These are phyloP conservation scores for Chlorencoelia australis DNA, from an alignment of 2,329 filamentous ascomycete genomes.

Conservation along the genomic window DNA sequence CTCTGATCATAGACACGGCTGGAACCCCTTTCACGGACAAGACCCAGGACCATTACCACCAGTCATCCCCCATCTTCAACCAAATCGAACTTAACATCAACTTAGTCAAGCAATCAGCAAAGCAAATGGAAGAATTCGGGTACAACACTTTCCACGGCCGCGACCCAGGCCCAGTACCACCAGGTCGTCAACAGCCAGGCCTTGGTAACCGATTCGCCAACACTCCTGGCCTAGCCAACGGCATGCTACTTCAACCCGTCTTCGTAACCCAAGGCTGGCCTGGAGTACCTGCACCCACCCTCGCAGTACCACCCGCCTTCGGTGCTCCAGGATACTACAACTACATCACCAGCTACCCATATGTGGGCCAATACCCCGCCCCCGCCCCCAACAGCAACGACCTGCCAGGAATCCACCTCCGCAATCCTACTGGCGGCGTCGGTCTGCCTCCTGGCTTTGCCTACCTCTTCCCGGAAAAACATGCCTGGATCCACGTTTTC, in stretches of 20 bases:
- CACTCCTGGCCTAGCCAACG: background rate
- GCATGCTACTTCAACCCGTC: background rate
- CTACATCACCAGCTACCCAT: background rate
- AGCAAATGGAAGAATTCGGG: slow-evolving; percentile 13
- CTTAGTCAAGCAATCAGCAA: background rate
- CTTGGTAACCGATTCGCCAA: background rate
- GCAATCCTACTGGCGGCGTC: slow-evolving; percentile 46
- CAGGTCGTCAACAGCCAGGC: background rate
- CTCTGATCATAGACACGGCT: slow-evolving; percentile 9
- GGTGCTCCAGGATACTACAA: background rate
- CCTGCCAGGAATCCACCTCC: slow-evolving; percentile 43
- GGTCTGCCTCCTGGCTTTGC: slow-evolving; percentile 54
- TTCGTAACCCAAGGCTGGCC: background rate
- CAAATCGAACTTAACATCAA: background rate
- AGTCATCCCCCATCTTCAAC: background rate
- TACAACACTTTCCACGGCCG: slow-evolving; percentile 22
- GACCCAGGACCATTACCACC: slow-evolving; percentile 17
- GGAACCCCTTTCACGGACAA: slow-evolving; percentile 14
- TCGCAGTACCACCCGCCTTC: slow-evolving; percentile 13
- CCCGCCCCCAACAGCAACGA: slow-evolving; percentile 13
- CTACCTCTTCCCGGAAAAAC: slow-evolving; percentile 48
- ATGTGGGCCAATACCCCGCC: slow-evolving; percentile 2
- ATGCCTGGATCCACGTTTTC: slow-evolving; percentile 51
- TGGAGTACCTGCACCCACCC: too few species aligned
- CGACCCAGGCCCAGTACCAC: slow-evolving; percentile 19